These are phyloP conservation scores for Trametes elegans DNA, from an alignment of 768 basidiomycete genomes.

Conservation along the genomic window DNA sequence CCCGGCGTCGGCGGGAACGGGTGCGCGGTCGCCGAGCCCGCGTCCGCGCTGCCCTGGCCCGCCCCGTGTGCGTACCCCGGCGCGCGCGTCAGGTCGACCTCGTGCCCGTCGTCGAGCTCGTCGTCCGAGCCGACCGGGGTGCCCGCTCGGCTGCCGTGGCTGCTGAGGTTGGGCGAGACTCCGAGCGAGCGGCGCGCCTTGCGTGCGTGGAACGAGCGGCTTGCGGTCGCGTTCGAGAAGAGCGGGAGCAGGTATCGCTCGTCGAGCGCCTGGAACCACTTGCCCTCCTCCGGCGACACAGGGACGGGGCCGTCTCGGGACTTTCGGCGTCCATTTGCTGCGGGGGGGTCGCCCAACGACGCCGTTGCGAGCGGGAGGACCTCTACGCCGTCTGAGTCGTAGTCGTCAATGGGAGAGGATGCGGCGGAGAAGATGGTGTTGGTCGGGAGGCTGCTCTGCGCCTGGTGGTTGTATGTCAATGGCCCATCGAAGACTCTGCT, in stretches of 20 bases:
- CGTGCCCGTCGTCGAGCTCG: slow-evolving; percentile 34
- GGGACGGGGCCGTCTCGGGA: slow-evolving; percentile 12
- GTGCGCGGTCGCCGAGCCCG: slow-evolving; percentile 39
- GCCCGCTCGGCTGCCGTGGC: slow-evolving; percentile 26
- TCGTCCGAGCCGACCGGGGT: slow-evolving; percentile 38
- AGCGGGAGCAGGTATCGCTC: slow-evolving; percentile 91
- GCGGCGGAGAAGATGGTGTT: slow-evolving; percentile 59
- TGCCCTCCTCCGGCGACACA: slow-evolving; percentile 62
- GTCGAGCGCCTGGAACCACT: slow-evolving; percentile 96
- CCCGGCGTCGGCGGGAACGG: slow-evolving; percentile 38
- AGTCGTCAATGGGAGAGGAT: slow-evolving; percentile 60
- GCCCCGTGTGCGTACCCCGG: slow-evolving; percentile 10
- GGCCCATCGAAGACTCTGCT: slow-evolving; percentile 53
- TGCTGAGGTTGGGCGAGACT: slow-evolving; percentile 27
- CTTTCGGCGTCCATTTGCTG: not conserved
- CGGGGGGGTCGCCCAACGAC: slow-evolving; percentile 21
- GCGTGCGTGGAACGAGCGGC: slow-evolving; percentile 81
- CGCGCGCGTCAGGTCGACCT: slow-evolving; percentile 28
- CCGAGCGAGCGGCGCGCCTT: slow-evolving; percentile 50
- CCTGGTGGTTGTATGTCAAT: slow-evolving; percentile 62
- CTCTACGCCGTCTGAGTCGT: slow-evolving; percentile 73
- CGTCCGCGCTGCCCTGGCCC: slow-evolving; percentile 34
- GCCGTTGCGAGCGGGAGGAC: slow-evolving; percentile 74
- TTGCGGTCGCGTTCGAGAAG: slow-evolving; percentile 90
- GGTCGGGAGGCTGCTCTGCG: slow-evolving; percentile 25